Percentiles rank a stretch among this genome's conserved stretches.
These are phyloP conservation scores for Sclerotinia trifoliorum DNA, from an alignment of 2,329 filamentous ascomycete species.

Conservation along the genomic window DNA sequence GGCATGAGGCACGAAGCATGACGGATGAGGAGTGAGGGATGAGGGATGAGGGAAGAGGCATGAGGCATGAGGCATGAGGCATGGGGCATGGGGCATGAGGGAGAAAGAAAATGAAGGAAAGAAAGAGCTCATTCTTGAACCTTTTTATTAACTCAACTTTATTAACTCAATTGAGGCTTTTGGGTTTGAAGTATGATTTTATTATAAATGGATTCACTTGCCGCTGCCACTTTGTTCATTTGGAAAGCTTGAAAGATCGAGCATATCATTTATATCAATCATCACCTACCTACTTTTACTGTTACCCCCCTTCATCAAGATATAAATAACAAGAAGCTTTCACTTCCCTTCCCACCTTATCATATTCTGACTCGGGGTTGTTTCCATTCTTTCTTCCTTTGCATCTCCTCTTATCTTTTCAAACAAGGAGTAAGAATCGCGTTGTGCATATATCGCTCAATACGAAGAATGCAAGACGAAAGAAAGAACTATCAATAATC, in stretches of 20 bases:
- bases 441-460: conserved; percentile 9
- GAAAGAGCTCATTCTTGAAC: conserved; percentile 8
- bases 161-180: conserved; percentile 10
- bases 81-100: not conserved
- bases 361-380: not conserved
- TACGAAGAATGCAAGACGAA: conserved; percentile 8
- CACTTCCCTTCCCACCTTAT: conserved; percentile 5
- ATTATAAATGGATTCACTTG: conserved; percentile 16
- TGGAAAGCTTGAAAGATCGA: conserved; percentile 9
- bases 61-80: not conserved
- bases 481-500: not conserved
- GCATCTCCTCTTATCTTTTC: conserved; percentile 3
- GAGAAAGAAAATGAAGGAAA: not conserved
- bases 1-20: conserved; percentile 2
- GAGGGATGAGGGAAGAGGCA: not conserved
- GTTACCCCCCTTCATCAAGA: not conserved
- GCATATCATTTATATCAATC: not conserved
- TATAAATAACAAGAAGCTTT: not conserved
- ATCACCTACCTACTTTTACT: not conserved
- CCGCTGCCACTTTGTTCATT: not conserved
- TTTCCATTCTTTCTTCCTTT: not conserved
- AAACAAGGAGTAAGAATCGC: conserved; percentile 11
- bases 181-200: conserved; percentile 3
- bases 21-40: not conserved
- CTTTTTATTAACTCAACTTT: not conserved